Evolutionary conservation across 352 stramenopile species (phyloP).

Genomic region (Pythium biforme): DNA sequence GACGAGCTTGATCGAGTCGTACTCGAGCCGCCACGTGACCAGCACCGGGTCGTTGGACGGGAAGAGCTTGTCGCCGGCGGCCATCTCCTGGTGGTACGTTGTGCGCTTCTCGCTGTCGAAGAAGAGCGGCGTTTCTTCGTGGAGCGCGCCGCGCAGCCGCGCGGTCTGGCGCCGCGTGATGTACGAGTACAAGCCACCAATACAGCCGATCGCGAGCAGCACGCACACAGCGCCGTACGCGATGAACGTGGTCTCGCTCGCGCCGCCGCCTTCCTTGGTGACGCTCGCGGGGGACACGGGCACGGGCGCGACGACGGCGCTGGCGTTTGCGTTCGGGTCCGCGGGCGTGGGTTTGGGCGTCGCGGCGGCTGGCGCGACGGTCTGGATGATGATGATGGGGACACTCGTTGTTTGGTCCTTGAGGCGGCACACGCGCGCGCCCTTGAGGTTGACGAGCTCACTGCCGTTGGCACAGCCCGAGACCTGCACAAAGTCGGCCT

Average conservation of each 20-base stretch:
- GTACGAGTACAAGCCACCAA: slow-evolving; percentile 43
- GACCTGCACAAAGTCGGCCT: slow-evolving; percentile 51
- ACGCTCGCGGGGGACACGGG: slow-evolving; percentile 13
- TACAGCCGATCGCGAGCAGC: slow-evolving; percentile 39
- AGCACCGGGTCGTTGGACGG: slow-evolving; percentile 69
- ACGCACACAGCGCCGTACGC: slow-evolving; percentile 43
- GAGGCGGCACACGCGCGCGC: slow-evolving; percentile 47
- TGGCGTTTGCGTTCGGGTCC: slow-evolving; percentile 17
- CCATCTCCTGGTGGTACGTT: slow-evolving; percentile 59
- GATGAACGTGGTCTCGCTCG: slow-evolving; percentile 49
- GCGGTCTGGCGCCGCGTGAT: slow-evolving; percentile 36
- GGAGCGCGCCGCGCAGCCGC: slow-evolving; percentile 47
- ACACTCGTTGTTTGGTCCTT: slow-evolving; percentile 9
- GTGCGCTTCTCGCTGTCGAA: slow-evolving; percentile 63
- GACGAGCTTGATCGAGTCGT: slow-evolving; percentile 60
- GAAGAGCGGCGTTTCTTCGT: slow-evolving; percentile 71
- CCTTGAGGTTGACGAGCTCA: slow-evolving; percentile 57
- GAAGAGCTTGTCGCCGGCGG: slow-evolving; percentile 58
- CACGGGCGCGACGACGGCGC: background rate
- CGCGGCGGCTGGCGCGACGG: slow-evolving; percentile 31
- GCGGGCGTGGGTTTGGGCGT: slow-evolving; percentile 23
- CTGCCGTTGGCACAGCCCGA: slow-evolving; percentile 42
- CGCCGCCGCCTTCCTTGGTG: background rate
- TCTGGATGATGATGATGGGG: slow-evolving; percentile 31
- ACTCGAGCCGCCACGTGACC: slow-evolving; percentile 70